A percentile compares a stretch with the other conserved stretches of the same genome.
These are phyloP conservation scores for Aureobasidium mangrovei DNA, from an alignment of 2,329 filamentous ascomycete species.

Conservation along the genomic window DNA sequence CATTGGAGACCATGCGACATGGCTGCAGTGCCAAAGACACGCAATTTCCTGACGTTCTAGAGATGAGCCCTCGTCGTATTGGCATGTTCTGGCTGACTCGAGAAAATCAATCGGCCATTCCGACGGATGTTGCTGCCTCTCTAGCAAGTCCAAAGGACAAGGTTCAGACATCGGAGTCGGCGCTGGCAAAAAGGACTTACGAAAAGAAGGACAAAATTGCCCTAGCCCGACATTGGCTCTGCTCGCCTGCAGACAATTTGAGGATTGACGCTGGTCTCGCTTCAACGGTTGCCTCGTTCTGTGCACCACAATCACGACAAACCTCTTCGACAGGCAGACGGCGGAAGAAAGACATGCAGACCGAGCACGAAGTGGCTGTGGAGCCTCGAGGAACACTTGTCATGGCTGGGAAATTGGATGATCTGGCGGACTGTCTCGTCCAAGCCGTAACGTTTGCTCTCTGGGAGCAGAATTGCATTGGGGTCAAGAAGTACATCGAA, in stretches of 20 bases:
- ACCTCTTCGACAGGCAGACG: constrained; percentile 1
- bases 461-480: constrained; percentile 55
- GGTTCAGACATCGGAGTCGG: background rate
- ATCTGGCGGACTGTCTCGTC: constrained; percentile 69
- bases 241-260: constrained; percentile 8
- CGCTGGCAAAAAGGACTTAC: constrained; percentile 24
- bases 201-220: constrained; percentile 56
- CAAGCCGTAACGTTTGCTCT: constrained; percentile 69
- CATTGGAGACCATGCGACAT: constrained; percentile 48
- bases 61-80: constrained; percentile 48
- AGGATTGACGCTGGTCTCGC: background rate
- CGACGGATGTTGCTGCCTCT: constrained; percentile 13
- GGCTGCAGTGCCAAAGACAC: background rate
- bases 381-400: background rate
- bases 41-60: constrained; percentile 33
- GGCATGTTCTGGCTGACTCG: constrained; percentile 44
- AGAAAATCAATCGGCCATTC: background rate
- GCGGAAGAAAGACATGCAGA: constrained; percentile 17
- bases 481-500: constrained; percentile 12
- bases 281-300: constrained; percentile 28
- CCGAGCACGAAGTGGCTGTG: background rate
- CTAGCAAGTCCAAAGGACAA: background rate
- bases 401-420: constrained; percentile 57
- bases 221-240: constrained; percentile 49
- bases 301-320: constrained; percentile 17